Evolutionary conservation across 2,329 filamentous ascomycete species (phyloP).

Genomic region (Mollisia scopiformis): DNA sequence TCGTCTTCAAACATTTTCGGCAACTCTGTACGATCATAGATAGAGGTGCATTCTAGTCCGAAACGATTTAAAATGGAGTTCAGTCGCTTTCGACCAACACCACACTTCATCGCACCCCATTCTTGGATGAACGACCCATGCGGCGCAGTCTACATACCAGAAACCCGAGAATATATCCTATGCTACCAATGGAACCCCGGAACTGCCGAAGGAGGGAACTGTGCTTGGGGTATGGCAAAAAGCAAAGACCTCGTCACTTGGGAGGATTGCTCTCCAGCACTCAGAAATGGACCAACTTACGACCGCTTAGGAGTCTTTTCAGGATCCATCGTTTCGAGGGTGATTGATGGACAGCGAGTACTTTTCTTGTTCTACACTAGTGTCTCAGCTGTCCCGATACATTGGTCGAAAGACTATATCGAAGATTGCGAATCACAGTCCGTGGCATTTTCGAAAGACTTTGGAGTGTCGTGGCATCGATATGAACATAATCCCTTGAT

Average conservation of each 20-base stretch:
- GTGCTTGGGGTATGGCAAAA: slow-evolving; percentile 69
- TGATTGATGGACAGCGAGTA: slow-evolving; percentile 21
- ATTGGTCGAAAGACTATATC: slow-evolving; percentile 27
- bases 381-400: slow-evolving; percentile 25
- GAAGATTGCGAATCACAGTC: slow-evolving; percentile 28
- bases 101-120: slow-evolving; percentile 56
- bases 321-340: slow-evolving; percentile 22
- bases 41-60: too few relatives aligned
- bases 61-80: slow-evolving; percentile 16
- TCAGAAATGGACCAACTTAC: slow-evolving; percentile 22
- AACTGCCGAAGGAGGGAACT: slow-evolving; percentile 52
- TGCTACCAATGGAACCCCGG: slow-evolving; percentile 66
- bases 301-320: slow-evolving; percentile 28
- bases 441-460: slow-evolving; percentile 27
- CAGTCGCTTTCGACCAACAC: slow-evolving; percentile 26
- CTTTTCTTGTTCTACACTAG: slow-evolving; percentile 29
- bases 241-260: slow-evolving; percentile 63
- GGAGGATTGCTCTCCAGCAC: slow-evolving; percentile 36
- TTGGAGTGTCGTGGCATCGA: slow-evolving; percentile 26
- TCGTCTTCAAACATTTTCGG: too few relatives aligned
- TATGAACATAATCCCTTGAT: slow-evolving; percentile 26
- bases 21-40: too few relatives aligned
- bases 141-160: slow-evolving; percentile 47
- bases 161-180: slow-evolving; percentile 56
- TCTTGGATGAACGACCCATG: slow-evolving; percentile 65